These are phyloP conservation scores for Haberlea rhodopensis DNA, from an alignment of 257 asterid genomes.

Conservation along the genomic window DNA sequence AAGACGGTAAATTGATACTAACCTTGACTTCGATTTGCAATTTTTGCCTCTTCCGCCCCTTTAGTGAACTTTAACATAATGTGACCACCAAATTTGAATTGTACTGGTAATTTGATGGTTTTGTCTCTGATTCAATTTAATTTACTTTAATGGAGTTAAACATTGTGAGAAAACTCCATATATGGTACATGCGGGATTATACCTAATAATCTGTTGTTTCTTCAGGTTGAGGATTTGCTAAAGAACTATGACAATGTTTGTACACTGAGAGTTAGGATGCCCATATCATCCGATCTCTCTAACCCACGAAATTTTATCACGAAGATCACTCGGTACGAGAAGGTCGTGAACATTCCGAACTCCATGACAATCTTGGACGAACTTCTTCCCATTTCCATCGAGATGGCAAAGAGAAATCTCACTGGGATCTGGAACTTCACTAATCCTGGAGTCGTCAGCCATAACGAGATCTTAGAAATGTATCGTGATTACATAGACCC, in stretches of 20 bases:
- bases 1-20: no score
- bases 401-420: slow-evolving; percentile 81
- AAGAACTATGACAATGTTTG: slow-evolving; percentile 76
- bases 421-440: slow-evolving; percentile 85
- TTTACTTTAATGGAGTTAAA: not conserved
- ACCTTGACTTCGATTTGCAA: not conserved
- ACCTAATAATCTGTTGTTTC: slow-evolving; percentile 13
- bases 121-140: no score
- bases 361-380: slow-evolving; percentile 83
- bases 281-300: slow-evolving; percentile 66
- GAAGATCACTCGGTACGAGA: slow-evolving; percentile 65
- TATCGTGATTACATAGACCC: slow-evolving; percentile 65
- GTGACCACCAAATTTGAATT: not conserved
- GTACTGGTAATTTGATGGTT: not conserved
- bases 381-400: slow-evolving; percentile 79
- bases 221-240: slow-evolving; percentile 75
- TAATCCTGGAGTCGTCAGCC: slow-evolving; percentile 83
- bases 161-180: not conserved
- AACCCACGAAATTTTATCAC: slow-evolving; percentile 84
- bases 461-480: slow-evolving; percentile 79
- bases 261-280: slow-evolving; percentile 81
- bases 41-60: not conserved
- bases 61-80: not conserved
- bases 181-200: not conserved
- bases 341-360: slow-evolving; percentile 80